Evolutionary conservation across 768 basidiomycete species (phyloP).

Genomic region (Trametes meyenii): DNA sequence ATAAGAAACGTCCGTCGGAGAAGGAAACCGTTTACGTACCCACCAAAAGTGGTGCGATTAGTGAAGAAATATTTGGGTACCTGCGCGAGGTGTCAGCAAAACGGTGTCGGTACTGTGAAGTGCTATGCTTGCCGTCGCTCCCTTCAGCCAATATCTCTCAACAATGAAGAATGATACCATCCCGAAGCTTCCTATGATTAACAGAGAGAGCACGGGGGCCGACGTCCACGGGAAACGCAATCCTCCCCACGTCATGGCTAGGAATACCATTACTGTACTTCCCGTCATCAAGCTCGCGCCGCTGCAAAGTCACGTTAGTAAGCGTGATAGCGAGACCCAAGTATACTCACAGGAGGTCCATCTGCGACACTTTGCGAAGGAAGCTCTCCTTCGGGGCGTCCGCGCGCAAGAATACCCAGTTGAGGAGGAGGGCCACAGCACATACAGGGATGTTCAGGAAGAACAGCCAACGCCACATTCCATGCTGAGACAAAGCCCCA

Average conservation of each 20-base stretch:
- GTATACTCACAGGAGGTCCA: conserved; percentile 41
- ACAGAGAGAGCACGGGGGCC: conserved; percentile 41
- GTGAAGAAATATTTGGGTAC: conserved; percentile 12
- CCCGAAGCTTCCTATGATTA: conserved; percentile 23
- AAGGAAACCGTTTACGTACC: not conserved
- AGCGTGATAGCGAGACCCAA: not conserved
- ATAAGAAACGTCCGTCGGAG: not conserved
- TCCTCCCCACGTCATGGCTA: conserved; percentile 47
- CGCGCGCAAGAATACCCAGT: conserved; percentile 3
- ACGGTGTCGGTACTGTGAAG: not conserved
- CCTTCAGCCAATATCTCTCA: conserved; percentile 1
- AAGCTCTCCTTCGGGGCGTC: conserved; percentile 31
- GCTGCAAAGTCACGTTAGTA: conserved; percentile 20
- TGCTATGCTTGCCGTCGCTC: conserved; percentile 1
- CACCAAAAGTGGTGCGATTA: conserved; percentile 14
- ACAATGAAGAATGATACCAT: not conserved
- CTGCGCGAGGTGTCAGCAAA: not conserved
- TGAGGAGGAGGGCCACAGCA: conserved; percentile 10
- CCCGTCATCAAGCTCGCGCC: conserved; percentile 39
- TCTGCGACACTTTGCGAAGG: conserved; percentile 31
- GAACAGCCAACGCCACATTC: conserved; percentile 23
- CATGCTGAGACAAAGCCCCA: conserved; percentile 25
- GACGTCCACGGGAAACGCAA: conserved; percentile 42
- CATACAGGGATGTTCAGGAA: conserved; percentile 22
- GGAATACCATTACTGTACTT: conserved; percentile 35